Percentiles rank a stretch among this genome's conserved stretches.
Conservation (phyloP, 2,329 filamentous ascomycete species). For the Cryphonectria japonica region DNA sequence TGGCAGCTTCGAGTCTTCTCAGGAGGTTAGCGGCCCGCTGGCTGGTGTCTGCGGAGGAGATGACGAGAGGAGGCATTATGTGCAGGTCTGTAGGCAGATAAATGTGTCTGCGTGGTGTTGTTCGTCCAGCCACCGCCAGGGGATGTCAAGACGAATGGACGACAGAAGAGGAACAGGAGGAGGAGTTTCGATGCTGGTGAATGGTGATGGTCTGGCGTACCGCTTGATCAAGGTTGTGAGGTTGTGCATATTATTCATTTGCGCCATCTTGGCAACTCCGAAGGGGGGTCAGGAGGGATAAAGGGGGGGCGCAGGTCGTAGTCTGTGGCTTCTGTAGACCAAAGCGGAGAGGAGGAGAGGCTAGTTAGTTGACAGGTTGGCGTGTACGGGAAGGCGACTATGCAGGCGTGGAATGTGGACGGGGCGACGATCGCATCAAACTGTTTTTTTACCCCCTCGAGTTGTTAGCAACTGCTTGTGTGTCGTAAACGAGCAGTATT, state of each 20-base stretch:
- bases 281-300: no score
- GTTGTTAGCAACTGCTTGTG: neutral
- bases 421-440: neutral
- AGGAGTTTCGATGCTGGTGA: neutral
- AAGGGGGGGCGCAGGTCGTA: constrained; percentile 14
- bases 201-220: constrained; percentile 54
- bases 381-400: neutral
- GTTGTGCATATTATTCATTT: constrained; percentile 83
- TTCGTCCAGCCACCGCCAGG: neutral
- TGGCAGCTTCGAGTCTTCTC: constrained; percentile 90
- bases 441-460: neutral
- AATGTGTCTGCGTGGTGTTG: constrained; percentile 9
- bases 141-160: neutral
- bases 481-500: neutral
- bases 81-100: constrained; percentile 4
- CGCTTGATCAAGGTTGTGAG: constrained; percentile 97
- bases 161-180: neutral
- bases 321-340: constrained; percentile 22
- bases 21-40: constrained; percentile 53
- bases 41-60: constrained; percentile 30
- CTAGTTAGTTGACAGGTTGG: constrained; percentile 20
- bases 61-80: constrained; percentile 30
- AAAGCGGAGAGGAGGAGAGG: constrained; percentile 9
- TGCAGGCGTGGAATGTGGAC: neutral
- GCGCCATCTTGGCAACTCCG: constrained; percentile 25